These are phyloP conservation scores for Fistulinella cinereoalba DNA, from an alignment of 1,284 basidiomycete species.

Conservation along the genomic window DNA sequence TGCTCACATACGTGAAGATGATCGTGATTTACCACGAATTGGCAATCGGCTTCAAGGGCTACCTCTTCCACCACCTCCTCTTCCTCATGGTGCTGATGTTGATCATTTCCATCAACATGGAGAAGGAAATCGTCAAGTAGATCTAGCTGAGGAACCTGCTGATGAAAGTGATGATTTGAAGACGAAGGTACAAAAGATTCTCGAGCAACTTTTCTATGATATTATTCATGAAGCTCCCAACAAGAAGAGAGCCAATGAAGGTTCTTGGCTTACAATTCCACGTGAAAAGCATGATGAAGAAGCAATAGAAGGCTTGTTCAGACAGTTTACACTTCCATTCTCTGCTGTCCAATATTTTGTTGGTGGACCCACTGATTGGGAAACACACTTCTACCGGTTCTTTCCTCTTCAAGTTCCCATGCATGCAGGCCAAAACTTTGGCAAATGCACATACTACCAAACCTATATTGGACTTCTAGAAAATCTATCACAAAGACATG, in stretches of 20 bases:
- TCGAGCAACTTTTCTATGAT: slow-evolving; percentile 11
- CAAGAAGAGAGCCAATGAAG: background rate
- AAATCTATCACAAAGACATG: background rate
- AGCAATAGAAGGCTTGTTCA: background rate
- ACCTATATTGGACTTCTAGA: background rate
- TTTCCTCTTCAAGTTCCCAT: background rate
- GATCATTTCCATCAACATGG: slow-evolving; percentile 7
- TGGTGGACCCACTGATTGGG: background rate
- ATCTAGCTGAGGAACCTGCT: background rate
- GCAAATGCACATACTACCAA: background rate
- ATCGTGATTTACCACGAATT: background rate
- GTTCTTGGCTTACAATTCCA: slow-evolving; percentile 12
- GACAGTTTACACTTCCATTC: background rate
- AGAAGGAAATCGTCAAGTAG: background rate
- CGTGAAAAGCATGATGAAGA: background rate
- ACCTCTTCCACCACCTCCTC: background rate
- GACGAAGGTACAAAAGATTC: background rate
- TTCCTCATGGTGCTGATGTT: background rate
- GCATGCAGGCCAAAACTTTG: background rate
- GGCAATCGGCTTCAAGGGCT: background rate
- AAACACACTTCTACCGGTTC: background rate
- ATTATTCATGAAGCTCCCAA: slow-evolving; percentile 11
- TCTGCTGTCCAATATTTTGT: background rate
- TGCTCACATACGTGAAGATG: background rate
- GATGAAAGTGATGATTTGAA: background rate